A percentile compares a stretch with the other conserved stretches of the same genome.
Conservation (phyloP, 2,329 filamentous ascomycete genomes). For the Colletotrichum paranaense region DNA sequence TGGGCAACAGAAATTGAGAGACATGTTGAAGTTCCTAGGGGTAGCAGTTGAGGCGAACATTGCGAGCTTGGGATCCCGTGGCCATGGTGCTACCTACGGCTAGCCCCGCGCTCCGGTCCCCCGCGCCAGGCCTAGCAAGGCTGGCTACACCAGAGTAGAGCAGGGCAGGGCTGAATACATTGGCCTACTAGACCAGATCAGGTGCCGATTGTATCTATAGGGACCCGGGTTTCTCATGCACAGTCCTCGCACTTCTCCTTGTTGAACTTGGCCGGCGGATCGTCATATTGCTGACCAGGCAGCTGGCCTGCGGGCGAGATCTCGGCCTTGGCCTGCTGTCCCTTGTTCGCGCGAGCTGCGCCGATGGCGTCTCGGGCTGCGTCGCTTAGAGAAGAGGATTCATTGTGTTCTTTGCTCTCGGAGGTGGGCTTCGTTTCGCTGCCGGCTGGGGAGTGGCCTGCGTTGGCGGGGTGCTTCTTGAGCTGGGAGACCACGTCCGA, state of each 20-base stretch:
- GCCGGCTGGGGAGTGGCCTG: neutral
- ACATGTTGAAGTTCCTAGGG: neutral
- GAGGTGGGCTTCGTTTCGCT: neutral
- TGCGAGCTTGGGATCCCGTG: neutral
- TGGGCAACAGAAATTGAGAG: neutral
- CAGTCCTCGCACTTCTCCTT: constrained; percentile 33
- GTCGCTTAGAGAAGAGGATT: constrained; percentile 9
- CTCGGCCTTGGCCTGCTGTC: constrained; percentile 25
- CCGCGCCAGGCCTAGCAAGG: neutral
- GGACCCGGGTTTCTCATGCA: neutral
- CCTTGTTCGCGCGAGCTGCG: constrained; percentile 33
- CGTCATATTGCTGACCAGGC: neutral
- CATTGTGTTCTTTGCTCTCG: neutral
- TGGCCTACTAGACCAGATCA: neutral
- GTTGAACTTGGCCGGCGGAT: neutral
- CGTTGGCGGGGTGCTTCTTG: constrained; percentile 24
- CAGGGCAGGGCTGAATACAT: neutral
- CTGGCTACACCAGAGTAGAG: neutral
- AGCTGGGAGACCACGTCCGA: constrained; percentile 20
- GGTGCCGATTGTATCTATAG: neutral
- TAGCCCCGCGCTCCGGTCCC: neutral
- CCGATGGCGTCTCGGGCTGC: constrained; percentile 22
- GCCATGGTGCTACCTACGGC: neutral
- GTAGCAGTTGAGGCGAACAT: neutral
- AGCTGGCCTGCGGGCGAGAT: constrained; percentile 5